Evolutionary conservation across 2,329 filamentous ascomycete species (phyloP).

Genomic region (Ophiostoma novo-ulmi): DNA sequence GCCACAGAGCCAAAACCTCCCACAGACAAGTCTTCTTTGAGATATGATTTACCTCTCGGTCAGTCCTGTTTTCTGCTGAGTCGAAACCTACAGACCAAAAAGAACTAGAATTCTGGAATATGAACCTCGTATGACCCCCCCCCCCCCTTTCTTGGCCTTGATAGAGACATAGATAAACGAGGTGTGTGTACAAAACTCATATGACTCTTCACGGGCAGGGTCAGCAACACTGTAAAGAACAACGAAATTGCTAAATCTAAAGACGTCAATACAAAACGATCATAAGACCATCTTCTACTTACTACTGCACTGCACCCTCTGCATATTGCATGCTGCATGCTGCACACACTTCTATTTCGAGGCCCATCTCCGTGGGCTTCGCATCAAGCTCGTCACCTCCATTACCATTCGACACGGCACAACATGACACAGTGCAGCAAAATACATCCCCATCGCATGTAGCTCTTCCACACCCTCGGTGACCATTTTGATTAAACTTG

Average conservation of each 20-base stretch:
- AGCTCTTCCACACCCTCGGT: slow-evolving; percentile 4
- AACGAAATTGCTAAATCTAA: no score
- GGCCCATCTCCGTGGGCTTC: background rate
- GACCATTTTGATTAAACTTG: background rate
- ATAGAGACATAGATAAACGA: background rate
- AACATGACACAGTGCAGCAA: no score
- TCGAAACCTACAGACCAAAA: background rate
- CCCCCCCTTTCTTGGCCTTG: background rate
- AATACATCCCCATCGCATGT: background rate
- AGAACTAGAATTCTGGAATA: no score
- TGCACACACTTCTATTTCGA: background rate
- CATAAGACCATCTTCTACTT: background rate
- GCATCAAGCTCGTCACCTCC: background rate
- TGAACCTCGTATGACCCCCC: no score
- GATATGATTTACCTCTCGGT: background rate
- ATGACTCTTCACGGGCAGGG: background rate
- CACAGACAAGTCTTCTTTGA: background rate
- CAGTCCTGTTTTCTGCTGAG: background rate
- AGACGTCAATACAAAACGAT: background rate
- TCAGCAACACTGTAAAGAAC: no score
- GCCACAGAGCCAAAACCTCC: background rate
- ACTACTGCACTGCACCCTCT: background rate
- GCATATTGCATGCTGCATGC: background rate
- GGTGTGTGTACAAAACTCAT: background rate
- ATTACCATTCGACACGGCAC: background rate